phyloP scores from a whole-genome alignment of 805 yeast genomes.

The Starmerella sp. region DNA sequence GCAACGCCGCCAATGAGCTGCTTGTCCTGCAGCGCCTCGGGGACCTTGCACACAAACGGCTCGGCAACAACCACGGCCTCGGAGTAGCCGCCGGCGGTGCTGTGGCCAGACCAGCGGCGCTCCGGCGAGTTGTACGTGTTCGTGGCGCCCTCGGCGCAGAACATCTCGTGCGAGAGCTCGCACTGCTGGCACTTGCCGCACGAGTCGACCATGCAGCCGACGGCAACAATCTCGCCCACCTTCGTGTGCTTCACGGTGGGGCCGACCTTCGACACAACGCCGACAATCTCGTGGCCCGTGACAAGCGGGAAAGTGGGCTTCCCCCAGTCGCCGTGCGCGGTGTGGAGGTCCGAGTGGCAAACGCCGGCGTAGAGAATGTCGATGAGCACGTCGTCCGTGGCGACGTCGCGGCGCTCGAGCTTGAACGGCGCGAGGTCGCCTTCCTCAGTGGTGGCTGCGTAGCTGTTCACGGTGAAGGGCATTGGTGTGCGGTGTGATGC shows the following conservation, averaged over 20 bases:
- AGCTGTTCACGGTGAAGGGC: conserved; percentile 13
- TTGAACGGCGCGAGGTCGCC: conserved; percentile 6
- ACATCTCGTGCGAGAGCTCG: conserved; percentile 41
- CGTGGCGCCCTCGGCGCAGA: conserved; percentile 39
- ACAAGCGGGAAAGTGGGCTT: conserved; percentile 28
- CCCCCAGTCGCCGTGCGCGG: conserved; percentile 43
- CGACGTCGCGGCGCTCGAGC: conserved; percentile 16
- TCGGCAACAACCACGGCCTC: conserved; percentile 37
- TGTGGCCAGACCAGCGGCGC: conserved; percentile 44
- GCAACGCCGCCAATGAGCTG: conserved; percentile 40
- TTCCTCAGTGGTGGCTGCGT: neutral
- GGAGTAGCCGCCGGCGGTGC: conserved; percentile 39
- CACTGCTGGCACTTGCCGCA: conserved; percentile 56
- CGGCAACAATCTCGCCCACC: conserved; percentile 71
- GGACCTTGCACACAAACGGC: conserved; percentile 52
- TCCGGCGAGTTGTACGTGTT: conserved; percentile 40
- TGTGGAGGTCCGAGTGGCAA: conserved; percentile 52
- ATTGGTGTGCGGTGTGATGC: neutral
- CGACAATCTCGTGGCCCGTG: conserved; percentile 40
- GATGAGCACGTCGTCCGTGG: conserved; percentile 28
- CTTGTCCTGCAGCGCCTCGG: conserved; percentile 40
- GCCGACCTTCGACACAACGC: conserved; percentile 39
- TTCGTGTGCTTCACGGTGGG: conserved; percentile 38
- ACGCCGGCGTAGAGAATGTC: conserved; percentile 27
- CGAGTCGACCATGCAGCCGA: conserved; percentile 57